Conservation (phyloP, 1,284 basidiomycete genomes). For the Apiotrichum laibachii region DNA sequence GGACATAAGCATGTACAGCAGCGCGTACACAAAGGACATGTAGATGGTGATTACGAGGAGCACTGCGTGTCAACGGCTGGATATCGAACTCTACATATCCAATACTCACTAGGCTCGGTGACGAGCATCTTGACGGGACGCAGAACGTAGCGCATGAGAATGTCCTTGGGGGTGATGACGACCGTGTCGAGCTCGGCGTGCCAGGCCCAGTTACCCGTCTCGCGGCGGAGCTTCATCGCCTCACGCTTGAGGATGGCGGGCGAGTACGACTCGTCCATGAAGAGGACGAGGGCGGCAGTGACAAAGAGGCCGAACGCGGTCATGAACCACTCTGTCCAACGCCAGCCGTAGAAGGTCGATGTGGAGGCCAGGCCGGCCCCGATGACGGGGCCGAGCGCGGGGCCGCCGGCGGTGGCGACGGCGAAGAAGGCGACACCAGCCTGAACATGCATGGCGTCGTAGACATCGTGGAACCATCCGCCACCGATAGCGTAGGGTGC, state of each 20-base stretch:
- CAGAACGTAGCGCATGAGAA: slow-evolving; percentile 22
- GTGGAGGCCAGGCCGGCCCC: slow-evolving; percentile 18
- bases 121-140: slow-evolving; percentile 25
- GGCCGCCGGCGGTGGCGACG: slow-evolving; percentile 19
- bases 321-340: slow-evolving; percentile 30
- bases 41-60: slow-evolving; percentile 26
- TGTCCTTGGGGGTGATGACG: slow-evolving; percentile 17
- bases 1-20: slow-evolving; percentile 31
- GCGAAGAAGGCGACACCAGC: slow-evolving; percentile 19
- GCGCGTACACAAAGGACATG: slow-evolving; percentile 28
- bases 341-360: slow-evolving; percentile 16
- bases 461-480: slow-evolving; percentile 25
- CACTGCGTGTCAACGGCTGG: slow-evolving; percentile 9
- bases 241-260: slow-evolving; percentile 22
- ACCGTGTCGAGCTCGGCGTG: slow-evolving; percentile 24
- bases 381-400: slow-evolving; percentile 20
- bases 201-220: slow-evolving; percentile 21
- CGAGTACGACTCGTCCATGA: slow-evolving; percentile 23
- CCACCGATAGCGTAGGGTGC: slow-evolving; percentile 26
- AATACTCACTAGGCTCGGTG: slow-evolving; percentile 23
- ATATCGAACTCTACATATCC: no score
- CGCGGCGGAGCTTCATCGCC: slow-evolving; percentile 14
- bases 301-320: slow-evolving; percentile 18
- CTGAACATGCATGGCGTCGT: slow-evolving; percentile 15
- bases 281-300: slow-evolving; percentile 14